Evolutionary conservation across 305 asterid genomes (phyloP).

Genomic region (Fraxinus nigra): DNA sequence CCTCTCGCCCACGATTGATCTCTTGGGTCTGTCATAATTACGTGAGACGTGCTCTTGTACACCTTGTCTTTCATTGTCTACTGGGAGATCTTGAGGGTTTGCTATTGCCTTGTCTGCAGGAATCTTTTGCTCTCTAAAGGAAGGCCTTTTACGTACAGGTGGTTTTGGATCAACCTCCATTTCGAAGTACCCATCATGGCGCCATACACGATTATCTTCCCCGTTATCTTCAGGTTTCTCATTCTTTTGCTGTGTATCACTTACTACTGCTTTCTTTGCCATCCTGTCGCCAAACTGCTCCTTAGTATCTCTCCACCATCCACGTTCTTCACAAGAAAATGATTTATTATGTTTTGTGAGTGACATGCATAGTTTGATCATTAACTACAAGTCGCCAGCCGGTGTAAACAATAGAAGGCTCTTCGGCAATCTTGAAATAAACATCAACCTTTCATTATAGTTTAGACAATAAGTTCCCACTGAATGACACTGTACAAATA

Average conservation of each 20-base stretch:
- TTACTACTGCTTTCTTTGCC: conserved; percentile 27
- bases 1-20: conserved; percentile 45
- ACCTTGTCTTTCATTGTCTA: conserved; percentile 37
- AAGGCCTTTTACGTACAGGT: conserved; percentile 54
- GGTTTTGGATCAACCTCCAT: conserved; percentile 47
- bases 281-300: conserved; percentile 40
- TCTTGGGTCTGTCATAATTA: conserved; percentile 42
- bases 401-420: neutral
- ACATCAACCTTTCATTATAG: neutral
- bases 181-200: conserved; percentile 69
- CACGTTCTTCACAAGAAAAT: conserved; percentile 55
- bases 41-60: conserved; percentile 40
- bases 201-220: conserved; percentile 47
- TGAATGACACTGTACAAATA: neutral
- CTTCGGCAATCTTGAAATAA: neutral
- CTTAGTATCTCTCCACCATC: conserved; percentile 65
- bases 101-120: conserved; percentile 42
- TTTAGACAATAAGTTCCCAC: neutral
- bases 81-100: conserved; percentile 33
- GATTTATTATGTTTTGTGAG: conserved; percentile 10
- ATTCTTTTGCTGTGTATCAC: conserved; percentile 32
- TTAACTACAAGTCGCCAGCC: neutral
- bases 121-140: conserved; percentile 75
- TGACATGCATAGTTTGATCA: conserved; percentile 1
- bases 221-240: conserved; percentile 45